Evolutionary conservation across 1,139 yeast species (phyloP), one percentile per base, ranked within the genome.

Genomic region (Entelexis paramagnoliae): DNA sequence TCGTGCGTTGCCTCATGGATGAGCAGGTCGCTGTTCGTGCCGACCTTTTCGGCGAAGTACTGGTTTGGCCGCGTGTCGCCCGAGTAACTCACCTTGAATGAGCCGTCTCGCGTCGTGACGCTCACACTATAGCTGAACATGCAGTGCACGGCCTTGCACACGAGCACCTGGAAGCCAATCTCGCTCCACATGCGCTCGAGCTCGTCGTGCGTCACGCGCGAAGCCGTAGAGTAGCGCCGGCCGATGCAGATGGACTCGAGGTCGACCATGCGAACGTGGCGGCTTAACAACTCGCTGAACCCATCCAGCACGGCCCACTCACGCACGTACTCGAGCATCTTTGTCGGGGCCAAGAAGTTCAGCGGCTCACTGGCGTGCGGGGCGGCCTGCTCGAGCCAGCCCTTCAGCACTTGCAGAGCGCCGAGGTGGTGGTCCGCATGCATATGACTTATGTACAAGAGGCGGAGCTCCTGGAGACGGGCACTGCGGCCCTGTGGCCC

Each of bases 361-460:
- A 74, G 66, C n/a, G 35, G 30, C 26, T 64, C 26, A 14, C 28
- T 24, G 8, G 38, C n/a, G 6, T 30, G 40, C 4, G 33, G 32
- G 2, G 39, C 40, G 13, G 34, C 47, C 2, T 32, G 20, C 36
- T 19, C 19, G 6, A 44, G 10, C 96, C 96, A 87, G 59, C 78
- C 78, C 40, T 74, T 73, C 32, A 91, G 72, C 11, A 91, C 67
- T 3, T 89, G 76, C 8, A 83, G 68, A 4, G 85, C 73, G 0
- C 99, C 99, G 46, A 91, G 69, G 65, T 91, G 97, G 65, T 93
- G 99, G 64, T 93, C 99, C 0, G 98, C 98, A 68, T 93, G 99
- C 59, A 91, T 71, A 70, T 93, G 99, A 60, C 95, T 84, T 52
- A 93, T 71, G 62, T 79, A 85, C 22, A 91, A 71, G 56, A 86